Base-by-base conservation (phyloP, 768 basidiomycete genomes). In the Naematelia encephala region DNA sequence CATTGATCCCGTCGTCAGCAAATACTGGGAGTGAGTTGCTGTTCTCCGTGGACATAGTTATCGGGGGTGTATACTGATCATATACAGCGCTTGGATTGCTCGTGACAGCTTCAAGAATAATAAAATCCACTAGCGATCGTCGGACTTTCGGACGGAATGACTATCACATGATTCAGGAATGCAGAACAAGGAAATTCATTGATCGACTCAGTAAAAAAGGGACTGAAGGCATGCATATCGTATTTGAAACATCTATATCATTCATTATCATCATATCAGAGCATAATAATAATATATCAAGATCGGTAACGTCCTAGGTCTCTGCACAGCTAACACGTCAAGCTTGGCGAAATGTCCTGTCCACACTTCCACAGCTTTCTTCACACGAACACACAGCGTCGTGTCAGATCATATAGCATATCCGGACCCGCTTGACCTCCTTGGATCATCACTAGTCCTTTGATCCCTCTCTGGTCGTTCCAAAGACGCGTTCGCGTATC, bases 1-100 rank as follows among this genome's bases (percentile, higher is more conserved):
- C 22, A 57, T 73, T 51, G 71, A 73, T 52, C 68, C 68, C 12
- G 60, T 65, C n/a, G 45, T 73, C 28, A 57, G 54, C 29, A 68
- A 67, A 42, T 73, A 73, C 63, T 73, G 71, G 71, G 71, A 73
- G 70, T 72, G 56, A 69, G 70, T 72, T 1, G 4, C 19, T 19
- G n/a, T n/a, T n/a, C n/a, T n/a, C n/a, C n/a, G n/a, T n/a, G n/a
- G n/a, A n/a, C n/a, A n/a, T n/a, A n/a, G n/a, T n/a, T n/a, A n/a
- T n/a, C n/a, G n/a, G n/a, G n/a, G n/a, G 48, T 54, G 23, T 23
- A 23, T 19, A 19, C 44, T 49, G 43, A 44, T 25, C 23, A n/a
- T 46, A 1, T 34, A 3, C 43, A 72, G 70, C 50, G 65, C 71
- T 4, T 73, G 71, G 71, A 52, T 68, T 48, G 51, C 57, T 28